Conservation (phyloP, 441 rosid genomes). For the Jatropha podagrica region DNA sequence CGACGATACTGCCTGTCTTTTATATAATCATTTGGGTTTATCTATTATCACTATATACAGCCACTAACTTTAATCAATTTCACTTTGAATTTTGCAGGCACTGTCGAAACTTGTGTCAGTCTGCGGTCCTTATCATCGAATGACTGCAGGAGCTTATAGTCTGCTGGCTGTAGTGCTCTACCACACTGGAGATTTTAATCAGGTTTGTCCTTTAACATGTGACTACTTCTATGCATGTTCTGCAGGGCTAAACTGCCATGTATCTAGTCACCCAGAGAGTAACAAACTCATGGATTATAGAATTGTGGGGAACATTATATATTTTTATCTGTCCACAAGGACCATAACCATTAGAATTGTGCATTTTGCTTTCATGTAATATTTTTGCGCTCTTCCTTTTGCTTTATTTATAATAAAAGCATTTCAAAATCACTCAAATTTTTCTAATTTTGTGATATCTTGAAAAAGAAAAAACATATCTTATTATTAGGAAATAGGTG, state of each 20-base stretch:
- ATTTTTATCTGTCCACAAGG: not conserved
- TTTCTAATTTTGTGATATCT: not conserved
- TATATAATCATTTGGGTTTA: not conserved
- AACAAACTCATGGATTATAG: constrained; percentile 4
- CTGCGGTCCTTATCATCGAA: constrained; percentile 89
- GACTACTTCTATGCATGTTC: constrained; percentile 4
- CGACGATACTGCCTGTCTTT: not conserved
- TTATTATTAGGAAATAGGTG: not conserved
- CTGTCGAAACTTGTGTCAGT: constrained; percentile 77
- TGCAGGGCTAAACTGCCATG: not conserved
- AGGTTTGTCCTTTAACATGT: constrained; percentile 51
- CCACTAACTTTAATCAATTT: constrained; percentile 22
- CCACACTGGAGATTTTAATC: constrained; percentile 90
- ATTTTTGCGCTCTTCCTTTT: not conserved
- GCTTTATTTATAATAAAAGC: too few species aligned
- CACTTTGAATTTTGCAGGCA: constrained; percentile 53
- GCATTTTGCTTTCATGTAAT: not conserved
- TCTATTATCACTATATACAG: not conserved
- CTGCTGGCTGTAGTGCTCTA: constrained; percentile 90
- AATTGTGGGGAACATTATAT: not conserved
- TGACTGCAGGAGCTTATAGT: constrained; percentile 89
- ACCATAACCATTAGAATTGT: not conserved
- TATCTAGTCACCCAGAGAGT: constrained; percentile 2
- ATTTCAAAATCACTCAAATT: not conserved
- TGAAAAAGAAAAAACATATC: not conserved